Evolutionary conservation across 83 land plant species (phyloP).

Genomic region (Larix sibirica): DNA sequence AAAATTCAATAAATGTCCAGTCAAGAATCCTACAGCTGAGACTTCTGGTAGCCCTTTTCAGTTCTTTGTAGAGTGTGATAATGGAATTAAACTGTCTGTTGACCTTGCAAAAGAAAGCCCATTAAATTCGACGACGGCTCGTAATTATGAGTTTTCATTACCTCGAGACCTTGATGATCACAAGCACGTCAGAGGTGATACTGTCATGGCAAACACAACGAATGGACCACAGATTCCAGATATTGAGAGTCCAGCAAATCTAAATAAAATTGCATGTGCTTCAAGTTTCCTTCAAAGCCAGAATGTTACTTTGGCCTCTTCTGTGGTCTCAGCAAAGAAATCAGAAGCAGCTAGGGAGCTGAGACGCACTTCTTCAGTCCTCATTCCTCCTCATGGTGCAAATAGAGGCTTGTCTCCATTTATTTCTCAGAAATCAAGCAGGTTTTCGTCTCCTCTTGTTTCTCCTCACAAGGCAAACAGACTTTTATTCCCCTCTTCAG

Average conservation of each 20-base stretch:
- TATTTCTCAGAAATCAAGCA: not conserved
- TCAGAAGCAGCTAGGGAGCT: not conserved
- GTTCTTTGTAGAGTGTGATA: not conserved
- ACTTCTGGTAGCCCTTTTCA: not conserved
- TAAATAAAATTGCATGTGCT: not conserved
- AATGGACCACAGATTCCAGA: not conserved
- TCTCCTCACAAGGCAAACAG: not conserved
- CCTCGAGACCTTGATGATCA: not conserved
- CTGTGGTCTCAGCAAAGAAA: not conserved
- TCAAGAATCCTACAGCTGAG: not conserved
- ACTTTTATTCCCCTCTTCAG: not conserved
- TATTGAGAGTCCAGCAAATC: not conserved
- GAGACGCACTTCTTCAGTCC: not conserved
- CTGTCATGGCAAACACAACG: not conserved
- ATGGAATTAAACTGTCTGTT: conserved; percentile 2
- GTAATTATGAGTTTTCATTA: conserved; percentile 1
- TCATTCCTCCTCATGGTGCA: conserved; percentile 9
- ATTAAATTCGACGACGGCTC: not conserved
- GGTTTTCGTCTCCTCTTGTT: not conserved
- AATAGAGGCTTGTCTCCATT: conserved; percentile 9
- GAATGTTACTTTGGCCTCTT: not conserved
- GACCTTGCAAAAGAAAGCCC: not conserved
- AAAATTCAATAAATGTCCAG: not conserved
- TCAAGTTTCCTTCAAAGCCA: not conserved
- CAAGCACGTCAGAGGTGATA: not conserved